Base-by-base conservation (phyloP, 352 stramenopile species). In the Phytophthora pisi region DNA sequence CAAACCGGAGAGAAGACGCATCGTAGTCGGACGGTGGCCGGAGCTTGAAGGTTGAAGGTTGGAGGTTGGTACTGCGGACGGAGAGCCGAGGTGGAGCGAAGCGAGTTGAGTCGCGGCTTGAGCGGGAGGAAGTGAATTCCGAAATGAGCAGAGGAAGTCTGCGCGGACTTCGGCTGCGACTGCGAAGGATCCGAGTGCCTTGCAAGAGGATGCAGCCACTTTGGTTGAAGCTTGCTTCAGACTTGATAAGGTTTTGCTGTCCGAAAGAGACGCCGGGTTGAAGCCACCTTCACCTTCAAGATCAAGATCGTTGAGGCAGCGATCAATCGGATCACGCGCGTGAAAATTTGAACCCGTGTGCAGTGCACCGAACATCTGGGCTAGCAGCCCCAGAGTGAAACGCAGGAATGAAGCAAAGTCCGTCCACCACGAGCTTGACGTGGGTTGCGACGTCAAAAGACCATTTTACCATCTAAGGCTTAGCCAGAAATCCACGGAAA, bases 61-160 rank as follows among this genome's bases (percentile, higher is more conserved):
- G 31, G 30, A 28, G 26, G 26, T 34, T 26, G 31, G 30, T 45
- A 46, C 42, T 50, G 53, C 49, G n/a, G 45, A 26, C 9, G 40
- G 43, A 64, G 52, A 28, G 51, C 20, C 31, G 36, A 23, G 42
- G 60, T 61, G 28, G 38, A 24, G 50, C 2, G 28, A 42, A 24
- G 50, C 6, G 31, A 20, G 20, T 20, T 1, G 26, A 30, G 26
- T 4, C 26, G 54, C 40, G 36, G 45, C 43, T 68, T 70, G 64
- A 66, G 50, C 24, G n/a, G 51, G 61, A 67, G 57, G 62, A 72
- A 66, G 61, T 10, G 30, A 72, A 72, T 78, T 61, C 56, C 47
- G 46, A 64, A 75, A 72, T 78, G 66, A 75, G 30, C 61, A 26
- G 31, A 28, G 28, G 30, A 38, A 57, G 54, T 45, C 10, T 18